Evolutionary conservation across 2,329 filamentous ascomycete species (phyloP).

Genomic region (Hypoxylon rubiginosum): DNA sequence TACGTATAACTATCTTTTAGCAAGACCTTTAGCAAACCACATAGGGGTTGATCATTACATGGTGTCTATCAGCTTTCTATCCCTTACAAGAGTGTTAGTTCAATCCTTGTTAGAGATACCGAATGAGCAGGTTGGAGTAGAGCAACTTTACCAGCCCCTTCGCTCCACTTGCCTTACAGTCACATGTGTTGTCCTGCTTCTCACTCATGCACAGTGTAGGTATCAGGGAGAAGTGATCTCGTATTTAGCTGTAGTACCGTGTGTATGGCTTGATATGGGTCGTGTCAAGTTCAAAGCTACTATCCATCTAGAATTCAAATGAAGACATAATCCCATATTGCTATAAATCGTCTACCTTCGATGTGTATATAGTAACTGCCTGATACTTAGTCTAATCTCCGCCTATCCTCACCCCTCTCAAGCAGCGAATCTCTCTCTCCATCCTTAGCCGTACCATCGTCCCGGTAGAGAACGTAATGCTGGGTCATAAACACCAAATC

Average conservation of each 20-base stretch:
- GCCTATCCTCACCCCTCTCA: conserved; percentile 48
- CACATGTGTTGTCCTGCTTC: too few relatives aligned
- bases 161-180: not conserved
- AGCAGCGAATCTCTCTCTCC: conserved; percentile 56
- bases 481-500: conserved; percentile 89
- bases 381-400: conserved; percentile 51
- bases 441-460: conserved; percentile 46
- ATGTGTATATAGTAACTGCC: too few relatives aligned
- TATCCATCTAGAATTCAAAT: not conserved
- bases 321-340: not conserved
- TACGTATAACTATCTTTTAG: too few relatives aligned
- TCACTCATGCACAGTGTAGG: too few relatives aligned
- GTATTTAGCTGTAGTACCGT: too few relatives aligned
- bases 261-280: too few relatives aligned
- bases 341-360: too few relatives aligned
- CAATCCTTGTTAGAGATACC: not conserved
- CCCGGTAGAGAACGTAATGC: conserved; percentile 84
- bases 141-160: not conserved
- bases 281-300: not conserved
- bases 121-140: not conserved
- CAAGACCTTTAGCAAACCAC: too few relatives aligned
- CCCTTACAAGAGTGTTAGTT: too few relatives aligned
- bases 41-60: too few relatives aligned
- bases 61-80: too few relatives aligned
- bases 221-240: too few relatives aligned